Conservation (phyloP, 1,139 yeast genomes). For the Geotrichum siamense region DNA sequence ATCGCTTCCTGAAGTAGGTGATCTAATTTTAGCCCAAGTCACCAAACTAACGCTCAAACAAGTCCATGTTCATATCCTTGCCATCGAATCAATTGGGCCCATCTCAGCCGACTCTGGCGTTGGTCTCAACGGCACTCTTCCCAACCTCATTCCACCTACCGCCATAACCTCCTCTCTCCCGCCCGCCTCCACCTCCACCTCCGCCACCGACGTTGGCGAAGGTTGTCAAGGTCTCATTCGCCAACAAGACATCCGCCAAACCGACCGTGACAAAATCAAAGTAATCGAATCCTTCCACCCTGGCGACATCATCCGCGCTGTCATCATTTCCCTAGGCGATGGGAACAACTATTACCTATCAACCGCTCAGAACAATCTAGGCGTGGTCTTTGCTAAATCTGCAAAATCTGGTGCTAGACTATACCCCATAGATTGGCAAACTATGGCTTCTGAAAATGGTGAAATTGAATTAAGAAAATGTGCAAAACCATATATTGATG, state of each 20-base stretch:
- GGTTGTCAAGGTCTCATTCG: conserved; percentile 85
- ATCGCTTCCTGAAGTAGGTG: conserved; percentile 75
- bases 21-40: conserved; percentile 70
- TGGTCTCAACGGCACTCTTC: conserved; percentile 51
- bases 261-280: conserved; percentile 83
- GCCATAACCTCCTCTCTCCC: conserved; percentile 24
- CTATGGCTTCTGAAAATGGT: conserved; percentile 77
- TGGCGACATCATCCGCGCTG: conserved; percentile 86
- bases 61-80: conserved; percentile 75
- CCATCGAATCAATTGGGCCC: conserved; percentile 62
- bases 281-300: conserved; percentile 76
- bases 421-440: conserved; percentile 95
- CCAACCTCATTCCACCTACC: conserved; percentile 23
- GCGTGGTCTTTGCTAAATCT: conserved; percentile 81
- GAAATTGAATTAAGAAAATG: conserved; percentile 75
- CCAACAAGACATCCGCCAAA: conserved; percentile 80
- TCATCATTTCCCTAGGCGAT: conserved; percentile 75
- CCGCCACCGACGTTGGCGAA: conserved; percentile 72
- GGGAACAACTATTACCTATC: conserved; percentile 84
- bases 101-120: conserved; percentile 57
- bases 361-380: conserved; percentile 86
- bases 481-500: conserved; percentile 65
- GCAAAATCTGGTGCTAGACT: conserved; percentile 64
- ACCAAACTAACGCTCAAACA: conserved; percentile 60
- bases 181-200: conserved; percentile 36